Base-by-base conservation (phyloP, 768 basidiomycete genomes). In the Collybiopsis confluens region DNA sequence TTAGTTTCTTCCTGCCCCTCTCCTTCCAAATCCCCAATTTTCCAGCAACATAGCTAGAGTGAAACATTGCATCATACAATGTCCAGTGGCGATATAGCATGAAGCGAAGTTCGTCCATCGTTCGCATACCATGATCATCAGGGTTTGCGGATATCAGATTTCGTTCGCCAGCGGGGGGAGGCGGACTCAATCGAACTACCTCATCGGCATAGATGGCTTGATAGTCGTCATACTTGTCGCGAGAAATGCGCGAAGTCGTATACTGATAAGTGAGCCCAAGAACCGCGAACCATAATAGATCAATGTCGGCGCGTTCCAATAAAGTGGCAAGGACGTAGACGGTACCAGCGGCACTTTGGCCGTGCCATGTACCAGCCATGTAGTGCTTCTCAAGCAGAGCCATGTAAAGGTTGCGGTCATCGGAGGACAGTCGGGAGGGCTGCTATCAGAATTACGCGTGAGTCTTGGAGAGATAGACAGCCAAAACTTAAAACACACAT, bases 11-110 rank as follows among this genome's bases (percentile, higher is more conserved):
- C 56, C 90, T 78, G 20, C 97, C 97, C 52, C 85, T 81, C 67
- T 98, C 96, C 64, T 90, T 93, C 97, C 97, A 98, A 52, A 96
- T 91, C 2, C 93, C 94, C 55, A 99, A 78, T 68, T 92, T 93
- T 47, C 90, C 88, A 6, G 94, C 95, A 16, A 99, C 88, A 62
- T 98, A 99, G 54, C 90, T 90, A 2, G 94, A 97, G 68, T 99
- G 96, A 62, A 87, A 86, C 97, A 99, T 98, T 10, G 95, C 86
- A 64, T 99, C 97, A 65, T 98, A 98, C 43, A 99, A 71, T 27
- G 89, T 98, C 97, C 97, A 99, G 71, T 98, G 97, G 54, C 96
- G 80, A 65, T 95, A 94, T 51, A 98, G 79, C 71, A 87, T 94
- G 68, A 99, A 98, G 23, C 97, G 80, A 51, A 98, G 74, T 68